Percentiles rank a stretch among this genome's conserved stretches.
These are phyloP conservation scores for Dactylellina leptospora DNA, from an alignment of 2,329 filamentous ascomycete species.

Conservation along the genomic window DNA sequence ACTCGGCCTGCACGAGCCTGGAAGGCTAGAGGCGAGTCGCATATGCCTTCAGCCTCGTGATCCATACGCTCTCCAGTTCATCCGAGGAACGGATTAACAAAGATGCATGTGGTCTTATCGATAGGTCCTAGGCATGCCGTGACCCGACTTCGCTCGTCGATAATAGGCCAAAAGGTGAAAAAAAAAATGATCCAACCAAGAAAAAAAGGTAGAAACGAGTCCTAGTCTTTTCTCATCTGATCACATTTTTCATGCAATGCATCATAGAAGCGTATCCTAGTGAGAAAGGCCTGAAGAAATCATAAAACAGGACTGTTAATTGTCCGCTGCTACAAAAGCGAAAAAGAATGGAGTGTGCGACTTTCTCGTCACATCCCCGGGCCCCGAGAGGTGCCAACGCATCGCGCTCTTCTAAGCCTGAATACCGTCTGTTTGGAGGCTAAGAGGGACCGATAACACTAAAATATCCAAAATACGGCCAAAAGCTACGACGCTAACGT, in stretches of 20 bases:
- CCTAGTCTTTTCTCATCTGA: slow-evolving; percentile 20
- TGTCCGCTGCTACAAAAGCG: slow-evolving; percentile 8
- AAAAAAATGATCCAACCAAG: neutral
- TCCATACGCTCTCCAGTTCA: neutral
- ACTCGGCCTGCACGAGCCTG: neutral
- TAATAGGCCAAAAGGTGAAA: neutral
- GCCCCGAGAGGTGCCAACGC: slow-evolving; percentile 48
- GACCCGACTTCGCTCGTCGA: neutral
- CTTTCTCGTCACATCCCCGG: neutral
- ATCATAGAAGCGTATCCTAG: slow-evolving; percentile 1
- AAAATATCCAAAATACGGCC: slow-evolving; percentile 1
- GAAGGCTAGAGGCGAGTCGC: neutral
- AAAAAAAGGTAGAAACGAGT: neutral
- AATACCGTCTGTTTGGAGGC: neutral
- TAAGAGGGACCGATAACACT: neutral
- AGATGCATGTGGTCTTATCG: neutral
- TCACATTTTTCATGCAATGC: slow-evolving; percentile 39
- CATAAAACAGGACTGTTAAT: slow-evolving; percentile 15
- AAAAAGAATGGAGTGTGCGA: neutral
- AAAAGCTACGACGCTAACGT: slow-evolving; percentile 7
- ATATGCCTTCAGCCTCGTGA: neutral
- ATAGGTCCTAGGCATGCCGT: neutral
- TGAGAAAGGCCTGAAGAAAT: slow-evolving; percentile 1
- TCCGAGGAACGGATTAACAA: neutral
- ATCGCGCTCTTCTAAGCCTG: slow-evolving; percentile 18